Base-by-base conservation (phyloP, 495 filamentous ascomycete genomes). In the Elasticomyces elasticus region DNA sequence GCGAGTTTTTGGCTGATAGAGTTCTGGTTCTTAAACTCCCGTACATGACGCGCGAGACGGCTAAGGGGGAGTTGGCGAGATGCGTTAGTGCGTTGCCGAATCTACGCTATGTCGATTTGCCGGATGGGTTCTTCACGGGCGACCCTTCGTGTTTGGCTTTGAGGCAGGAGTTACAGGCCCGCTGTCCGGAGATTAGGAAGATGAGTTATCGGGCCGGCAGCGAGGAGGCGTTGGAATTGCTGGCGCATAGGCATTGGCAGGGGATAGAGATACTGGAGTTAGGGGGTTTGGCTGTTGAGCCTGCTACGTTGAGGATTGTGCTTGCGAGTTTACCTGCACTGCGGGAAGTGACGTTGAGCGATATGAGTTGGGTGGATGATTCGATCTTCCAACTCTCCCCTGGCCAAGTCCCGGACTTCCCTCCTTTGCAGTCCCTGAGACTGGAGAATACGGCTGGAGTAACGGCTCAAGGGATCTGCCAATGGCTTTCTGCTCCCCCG, bases 41-140 rank as follows among this genome's bases (percentile, higher is more conserved):
- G n/a, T 97, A 95, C 67, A 95, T 95, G 92, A 84, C 88, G 42
- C 82, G 92, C 40, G 91, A 96, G 69, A 83, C 84, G 6, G 85
- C 79, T 71, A 89, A 89, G 66, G 74, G 85, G 31, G 84, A 87
- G 53, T 78, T 95, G 49, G 92, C 92, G 15, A 80, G 88, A 40
- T 87, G 84, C 20, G 83, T 96, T 33, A 87, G 86, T 30, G 85
- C 92, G 0, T 72, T 86, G n/a, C 86, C 87, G 19, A 84, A 89
- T 56, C 75, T 97, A 2, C 84, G 79, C 63, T 96, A 91, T 66
- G 84, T 95, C 56, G 92, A 98, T 69, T 74, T 98, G 13, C 91
- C 92, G 7, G 85, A 89, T 59, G 89, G 88, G 37, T 73, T 95
- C 54, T 95, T 79, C 69, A 79, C 74, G 41, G 89, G 92, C 59